Conservation (phyloP, 257 asterid species). For the Prunella vulgaris region DNA sequence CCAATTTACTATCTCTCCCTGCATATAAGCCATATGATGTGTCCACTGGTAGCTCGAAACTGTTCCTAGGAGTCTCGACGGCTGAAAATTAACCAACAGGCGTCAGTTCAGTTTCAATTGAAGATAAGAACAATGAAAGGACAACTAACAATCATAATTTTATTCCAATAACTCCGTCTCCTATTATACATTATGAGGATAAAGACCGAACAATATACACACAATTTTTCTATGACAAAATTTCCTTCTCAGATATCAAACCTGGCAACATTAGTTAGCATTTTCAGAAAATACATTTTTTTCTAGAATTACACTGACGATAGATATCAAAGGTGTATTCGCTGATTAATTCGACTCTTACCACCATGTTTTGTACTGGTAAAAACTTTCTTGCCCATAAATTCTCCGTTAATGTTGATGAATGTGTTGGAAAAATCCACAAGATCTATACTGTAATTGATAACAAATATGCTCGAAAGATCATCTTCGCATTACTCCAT, state of each 20-base stretch:
- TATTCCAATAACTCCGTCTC: not conserved
- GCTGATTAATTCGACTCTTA: slow-evolving; percentile 26
- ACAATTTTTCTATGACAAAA: not conserved
- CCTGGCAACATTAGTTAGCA: not conserved
- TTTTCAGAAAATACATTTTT: not conserved
- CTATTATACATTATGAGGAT: not conserved
- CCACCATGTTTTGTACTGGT: slow-evolving; percentile 43
- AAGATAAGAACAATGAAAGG: not conserved
- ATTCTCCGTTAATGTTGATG: slow-evolving; percentile 25
- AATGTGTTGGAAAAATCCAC: slow-evolving; percentile 35
- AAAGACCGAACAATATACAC: not conserved
- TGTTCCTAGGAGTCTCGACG: slow-evolving; percentile 70
- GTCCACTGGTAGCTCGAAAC: slow-evolving; percentile 57
- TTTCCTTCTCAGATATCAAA: not conserved
- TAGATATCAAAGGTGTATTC: not conserved
- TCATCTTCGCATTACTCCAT: slow-evolving; percentile 23
- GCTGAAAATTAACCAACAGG: slow-evolving; percentile 35
- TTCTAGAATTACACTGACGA: not conserved
- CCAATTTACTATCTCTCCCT: slow-evolving; percentile 45
- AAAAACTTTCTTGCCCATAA: slow-evolving; percentile 47
- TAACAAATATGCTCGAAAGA: slow-evolving; percentile 15
- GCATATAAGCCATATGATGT: slow-evolving; percentile 35
- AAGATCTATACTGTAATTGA: slow-evolving; percentile 3
- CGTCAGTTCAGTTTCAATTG: not conserved
- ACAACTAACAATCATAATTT: not conserved